phyloP scores from a whole-genome alignment of 2,329 filamentous ascomycete species.

The Lasiodiplodia gonubiensis region DNA sequence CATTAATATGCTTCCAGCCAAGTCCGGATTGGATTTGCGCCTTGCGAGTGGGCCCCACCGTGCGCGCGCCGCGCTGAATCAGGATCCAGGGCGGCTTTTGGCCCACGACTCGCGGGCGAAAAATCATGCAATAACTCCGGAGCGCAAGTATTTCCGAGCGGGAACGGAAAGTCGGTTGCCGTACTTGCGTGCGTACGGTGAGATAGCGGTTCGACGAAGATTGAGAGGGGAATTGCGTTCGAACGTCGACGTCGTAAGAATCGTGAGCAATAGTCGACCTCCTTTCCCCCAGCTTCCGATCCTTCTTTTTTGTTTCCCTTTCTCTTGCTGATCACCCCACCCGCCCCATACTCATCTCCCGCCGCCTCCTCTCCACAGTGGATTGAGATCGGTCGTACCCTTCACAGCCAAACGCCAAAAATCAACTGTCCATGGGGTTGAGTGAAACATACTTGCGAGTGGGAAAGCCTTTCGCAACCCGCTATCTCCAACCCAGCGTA shows the following conservation, averaged over 20 bases:
- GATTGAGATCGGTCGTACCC: not conserved
- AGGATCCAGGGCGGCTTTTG: not conserved
- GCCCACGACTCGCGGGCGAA: conserved; percentile 1
- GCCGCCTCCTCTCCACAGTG: not conserved
- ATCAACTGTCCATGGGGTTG: too few species aligned
- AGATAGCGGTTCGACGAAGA: not conserved
- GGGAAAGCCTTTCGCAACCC: not conserved
- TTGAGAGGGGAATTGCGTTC: not conserved
- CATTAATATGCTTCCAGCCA: conserved; percentile 10
- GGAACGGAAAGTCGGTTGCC: not conserved
- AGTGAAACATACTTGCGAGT: too few species aligned
- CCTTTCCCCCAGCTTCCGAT: not conserved
- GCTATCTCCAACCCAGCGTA: not conserved
- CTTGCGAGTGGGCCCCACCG: not conserved
- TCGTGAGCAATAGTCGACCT: not conserved
- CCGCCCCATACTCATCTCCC: not conserved
- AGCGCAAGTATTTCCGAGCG: not conserved
- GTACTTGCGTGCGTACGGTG: not conserved
- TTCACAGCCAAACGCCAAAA: not conserved
- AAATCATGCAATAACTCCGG: not conserved
- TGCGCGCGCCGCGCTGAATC: not conserved
- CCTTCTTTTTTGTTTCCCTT: not conserved
- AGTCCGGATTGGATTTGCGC: not conserved
- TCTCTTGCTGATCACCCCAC: conserved; percentile 1
- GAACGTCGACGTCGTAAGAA: not conserved